Conservation (phyloP, 1,284 basidiomycete species). For the Naganishia sp. region DNA sequence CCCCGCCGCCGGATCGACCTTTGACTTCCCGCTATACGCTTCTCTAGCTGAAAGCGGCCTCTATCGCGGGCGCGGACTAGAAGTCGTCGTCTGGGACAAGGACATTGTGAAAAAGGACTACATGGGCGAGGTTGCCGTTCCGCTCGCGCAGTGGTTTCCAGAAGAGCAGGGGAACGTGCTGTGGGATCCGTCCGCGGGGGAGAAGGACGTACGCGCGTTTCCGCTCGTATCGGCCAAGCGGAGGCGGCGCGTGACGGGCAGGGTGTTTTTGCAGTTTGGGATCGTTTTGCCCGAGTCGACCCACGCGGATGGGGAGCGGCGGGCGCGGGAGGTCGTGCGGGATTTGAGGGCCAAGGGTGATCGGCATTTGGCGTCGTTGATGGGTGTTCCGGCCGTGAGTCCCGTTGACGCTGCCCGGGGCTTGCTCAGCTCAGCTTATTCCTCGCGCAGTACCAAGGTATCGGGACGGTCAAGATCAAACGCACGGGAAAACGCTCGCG, state of each 20-base stretch:
- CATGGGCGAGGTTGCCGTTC: slow-evolving; percentile 79
- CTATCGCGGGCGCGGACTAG: slow-evolving; percentile 66
- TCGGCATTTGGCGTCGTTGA: slow-evolving; percentile 19
- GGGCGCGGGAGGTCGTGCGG: slow-evolving; percentile 11
- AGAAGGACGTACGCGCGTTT: slow-evolving; percentile 59
- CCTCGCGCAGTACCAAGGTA: slow-evolving; percentile 72
- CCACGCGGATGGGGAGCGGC: slow-evolving; percentile 2
- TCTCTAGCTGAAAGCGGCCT: slow-evolving; percentile 64
- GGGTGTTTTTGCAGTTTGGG: slow-evolving; percentile 72
- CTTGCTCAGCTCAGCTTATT: slow-evolving; percentile 1
- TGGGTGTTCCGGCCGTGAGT: slow-evolving; percentile 71
- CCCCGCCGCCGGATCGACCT: slow-evolving; percentile 69
- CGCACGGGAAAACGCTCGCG: slow-evolving; percentile 11
- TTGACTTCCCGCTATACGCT: slow-evolving; percentile 79
- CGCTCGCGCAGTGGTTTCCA: slow-evolving; percentile 69
- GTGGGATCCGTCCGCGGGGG: not conserved
- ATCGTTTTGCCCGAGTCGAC: slow-evolving; percentile 60
- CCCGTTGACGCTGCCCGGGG: not conserved
- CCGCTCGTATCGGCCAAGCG: slow-evolving; percentile 64
- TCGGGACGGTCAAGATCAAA: slow-evolving; percentile 67
- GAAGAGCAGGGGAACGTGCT: not conserved
- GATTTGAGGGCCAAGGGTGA: slow-evolving; percentile 7
- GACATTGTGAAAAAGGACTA: slow-evolving; percentile 84
- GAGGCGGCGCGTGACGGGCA: slow-evolving; percentile 59
- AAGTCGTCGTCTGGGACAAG: slow-evolving; percentile 91